Conservation (phyloP, 371 early-diverging fungal species). For the Mycotypha africana region DNA sequence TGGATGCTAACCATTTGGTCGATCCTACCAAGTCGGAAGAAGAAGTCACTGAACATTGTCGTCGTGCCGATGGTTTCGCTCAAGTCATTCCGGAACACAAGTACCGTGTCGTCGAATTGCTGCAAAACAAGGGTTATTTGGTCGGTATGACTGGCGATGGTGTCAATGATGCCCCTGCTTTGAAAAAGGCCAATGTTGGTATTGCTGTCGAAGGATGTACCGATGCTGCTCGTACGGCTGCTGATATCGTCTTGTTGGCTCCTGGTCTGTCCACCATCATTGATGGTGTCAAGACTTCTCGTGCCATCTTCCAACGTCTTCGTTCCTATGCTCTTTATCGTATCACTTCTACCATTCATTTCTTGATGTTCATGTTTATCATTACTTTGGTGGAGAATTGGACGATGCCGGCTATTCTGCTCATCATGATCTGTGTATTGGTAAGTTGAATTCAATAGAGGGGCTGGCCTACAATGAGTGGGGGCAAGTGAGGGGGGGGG, state of each 20-base stretch:
- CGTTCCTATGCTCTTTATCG: slow-evolving; percentile 90
- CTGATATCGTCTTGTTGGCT: slow-evolving; percentile 89
- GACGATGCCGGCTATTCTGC: slow-evolving; percentile 74
- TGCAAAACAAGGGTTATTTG: slow-evolving; percentile 64
- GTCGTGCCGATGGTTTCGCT: slow-evolving; percentile 78
- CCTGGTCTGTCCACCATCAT: slow-evolving; percentile 87
- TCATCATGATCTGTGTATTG: slow-evolving; percentile 83
- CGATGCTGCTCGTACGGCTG: slow-evolving; percentile 94
- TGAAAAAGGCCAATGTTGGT: slow-evolving; percentile 86
- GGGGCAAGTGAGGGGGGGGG: neutral
- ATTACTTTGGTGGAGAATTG: slow-evolving; percentile 75
- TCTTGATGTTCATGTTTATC: slow-evolving; percentile 90
- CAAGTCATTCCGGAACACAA: slow-evolving; percentile 76
- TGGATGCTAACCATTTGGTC: slow-evolving; percentile 62
- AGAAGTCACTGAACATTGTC: slow-evolving; percentile 55
- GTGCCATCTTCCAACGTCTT: slow-evolving; percentile 92
- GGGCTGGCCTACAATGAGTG: neutral
- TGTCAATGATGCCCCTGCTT: slow-evolving; percentile 87
- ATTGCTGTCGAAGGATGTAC: slow-evolving; percentile 87
- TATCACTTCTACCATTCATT: slow-evolving; percentile 91
- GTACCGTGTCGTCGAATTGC: slow-evolving; percentile 67
- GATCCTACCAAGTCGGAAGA: slow-evolving; percentile 60
- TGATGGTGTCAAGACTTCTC: slow-evolving; percentile 77
- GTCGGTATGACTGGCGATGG: slow-evolving; percentile 87
- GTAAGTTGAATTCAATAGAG: slow-evolving; percentile 14